Percentiles rank a stretch among this genome's conserved stretches.
These are phyloP conservation scores for Lophiotrema nucula DNA, from an alignment of 495 filamentous ascomycete genomes.

Conservation along the genomic window DNA sequence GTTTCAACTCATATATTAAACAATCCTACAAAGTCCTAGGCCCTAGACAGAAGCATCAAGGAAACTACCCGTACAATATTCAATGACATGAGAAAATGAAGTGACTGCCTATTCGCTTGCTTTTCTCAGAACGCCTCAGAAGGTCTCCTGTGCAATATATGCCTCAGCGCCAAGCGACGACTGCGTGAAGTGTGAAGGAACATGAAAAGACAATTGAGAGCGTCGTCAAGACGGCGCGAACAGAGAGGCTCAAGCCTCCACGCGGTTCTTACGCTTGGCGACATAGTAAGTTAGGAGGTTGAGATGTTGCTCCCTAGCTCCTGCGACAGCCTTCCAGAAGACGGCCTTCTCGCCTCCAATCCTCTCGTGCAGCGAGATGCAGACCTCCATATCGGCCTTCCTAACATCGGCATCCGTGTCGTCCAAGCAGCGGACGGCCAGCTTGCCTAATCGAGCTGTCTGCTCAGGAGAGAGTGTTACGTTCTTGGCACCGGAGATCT, in stretches of 20 bases:
- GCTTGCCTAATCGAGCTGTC: constrained; percentile 47
- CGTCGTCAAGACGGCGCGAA: neutral
- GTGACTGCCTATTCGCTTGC: neutral
- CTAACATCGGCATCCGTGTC: constrained; percentile 74
- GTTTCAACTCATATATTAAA: no score
- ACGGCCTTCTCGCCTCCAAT: constrained; percentile 55
- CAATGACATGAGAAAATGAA: neutral
- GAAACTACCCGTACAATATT: neutral
- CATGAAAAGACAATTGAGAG: no score
- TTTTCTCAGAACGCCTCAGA: neutral
- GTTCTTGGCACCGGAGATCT: constrained; percentile 24
- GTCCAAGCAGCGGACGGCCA: constrained; percentile 63
- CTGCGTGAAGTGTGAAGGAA: no score
- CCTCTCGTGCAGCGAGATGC: constrained; percentile 66
- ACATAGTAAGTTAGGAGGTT: constrained; percentile 47
- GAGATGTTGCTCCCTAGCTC: constrained; percentile 41
- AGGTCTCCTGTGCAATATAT: no score
- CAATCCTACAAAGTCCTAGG: no score
- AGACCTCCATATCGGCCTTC: constrained; percentile 73
- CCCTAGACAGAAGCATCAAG: neutral
- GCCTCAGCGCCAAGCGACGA: no score
- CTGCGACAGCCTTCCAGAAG: constrained; percentile 44
- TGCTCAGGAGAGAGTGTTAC: constrained; percentile 34
- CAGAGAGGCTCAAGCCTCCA: neutral
- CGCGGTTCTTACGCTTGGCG: constrained; percentile 37